Evolutionary conservation across 371 early-diverging fungal genomes (phyloP).

Genomic region (Mortierella sp.): DNA sequence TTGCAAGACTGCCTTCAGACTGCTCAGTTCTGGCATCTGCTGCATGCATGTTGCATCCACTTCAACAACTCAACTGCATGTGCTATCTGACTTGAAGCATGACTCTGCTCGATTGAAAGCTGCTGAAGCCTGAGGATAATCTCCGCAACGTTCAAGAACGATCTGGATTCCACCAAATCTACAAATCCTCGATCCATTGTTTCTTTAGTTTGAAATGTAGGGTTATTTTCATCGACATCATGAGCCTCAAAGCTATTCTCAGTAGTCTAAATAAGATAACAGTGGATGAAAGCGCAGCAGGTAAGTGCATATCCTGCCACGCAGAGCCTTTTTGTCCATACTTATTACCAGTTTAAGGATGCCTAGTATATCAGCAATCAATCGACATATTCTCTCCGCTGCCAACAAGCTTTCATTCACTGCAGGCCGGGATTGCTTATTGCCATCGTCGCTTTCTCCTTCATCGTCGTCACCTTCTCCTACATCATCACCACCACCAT

Average conservation of each 20-base stretch:
- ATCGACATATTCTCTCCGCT: not conserved
- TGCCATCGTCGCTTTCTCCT: too few relatives aligned
- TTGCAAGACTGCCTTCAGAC: too few relatives aligned
- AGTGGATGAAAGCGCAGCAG: not conserved
- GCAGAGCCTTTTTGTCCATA: too few relatives aligned
- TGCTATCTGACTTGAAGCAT: not conserved
- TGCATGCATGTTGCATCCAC: not conserved
- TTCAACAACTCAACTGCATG: not conserved
- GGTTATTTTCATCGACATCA: not conserved
- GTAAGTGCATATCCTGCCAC: not conserved
- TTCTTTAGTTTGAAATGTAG: not conserved
- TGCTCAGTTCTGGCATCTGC: too few relatives aligned
- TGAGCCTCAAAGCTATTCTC: not conserved
- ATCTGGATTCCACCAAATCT: not conserved
- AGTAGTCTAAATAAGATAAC: not conserved
- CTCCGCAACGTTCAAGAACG: not conserved
- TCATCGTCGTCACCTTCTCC: not conserved
- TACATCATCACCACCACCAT: not conserved
- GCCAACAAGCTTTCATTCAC: not conserved
- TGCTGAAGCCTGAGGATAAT: not conserved
- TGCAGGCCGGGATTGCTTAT: too few relatives aligned
- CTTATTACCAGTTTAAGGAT: constrained; percentile 1
- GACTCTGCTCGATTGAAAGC: not conserved
- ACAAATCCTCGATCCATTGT: not conserved
- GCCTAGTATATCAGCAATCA: not conserved